Conservation (phyloP, 1,284 basidiomycete species). For the Wolfiporia cocos region DNA sequence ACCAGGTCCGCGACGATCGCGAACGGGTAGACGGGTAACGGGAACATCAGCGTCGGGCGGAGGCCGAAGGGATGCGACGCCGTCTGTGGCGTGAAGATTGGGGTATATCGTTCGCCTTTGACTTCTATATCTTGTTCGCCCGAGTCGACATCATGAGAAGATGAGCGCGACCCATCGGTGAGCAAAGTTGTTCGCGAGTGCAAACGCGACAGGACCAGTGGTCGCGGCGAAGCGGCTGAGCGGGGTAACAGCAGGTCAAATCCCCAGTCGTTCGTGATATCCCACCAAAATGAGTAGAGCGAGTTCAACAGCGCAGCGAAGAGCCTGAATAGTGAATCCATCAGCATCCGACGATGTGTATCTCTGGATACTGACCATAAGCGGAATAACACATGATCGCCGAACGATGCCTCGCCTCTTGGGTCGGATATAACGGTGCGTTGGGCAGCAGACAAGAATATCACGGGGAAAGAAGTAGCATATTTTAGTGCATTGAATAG, state of each 20-base stretch:
- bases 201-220: slow-evolving; percentile 39
- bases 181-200: slow-evolving; percentile 27
- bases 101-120: slow-evolving; percentile 7
- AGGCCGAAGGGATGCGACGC: slow-evolving; percentile 59
- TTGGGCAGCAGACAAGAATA: slow-evolving; percentile 88
- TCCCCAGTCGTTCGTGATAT: slow-evolving; percentile 98
- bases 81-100: slow-evolving; percentile 16
- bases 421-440: slow-evolving; percentile 56
- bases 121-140: slow-evolving; percentile 24
- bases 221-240: slow-evolving; percentile 26
- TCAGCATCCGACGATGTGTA: too few relatives aligned
- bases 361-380: slow-evolving; percentile 74
- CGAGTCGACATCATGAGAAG: slow-evolving; percentile 2
- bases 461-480: slow-evolving; percentile 95
- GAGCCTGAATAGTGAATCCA: slow-evolving; percentile 48
- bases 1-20: slow-evolving; percentile 83
- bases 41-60: slow-evolving; percentile 66
- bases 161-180: slow-evolving; percentile 8
- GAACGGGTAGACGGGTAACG: slow-evolving; percentile 83
- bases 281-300: slow-evolving; percentile 98
- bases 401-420: slow-evolving; percentile 56
- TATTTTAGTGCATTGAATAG: slow-evolving; percentile 97
- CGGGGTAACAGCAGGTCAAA: slow-evolving; percentile 63
- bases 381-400: slow-evolving; percentile 74
- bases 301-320: slow-evolving; percentile 86